Evolutionary conservation across 257 asterid species (phyloP), one percentile per base, ranked within the genome.

Genomic region (Nicotiana obtusifolia): DNA sequence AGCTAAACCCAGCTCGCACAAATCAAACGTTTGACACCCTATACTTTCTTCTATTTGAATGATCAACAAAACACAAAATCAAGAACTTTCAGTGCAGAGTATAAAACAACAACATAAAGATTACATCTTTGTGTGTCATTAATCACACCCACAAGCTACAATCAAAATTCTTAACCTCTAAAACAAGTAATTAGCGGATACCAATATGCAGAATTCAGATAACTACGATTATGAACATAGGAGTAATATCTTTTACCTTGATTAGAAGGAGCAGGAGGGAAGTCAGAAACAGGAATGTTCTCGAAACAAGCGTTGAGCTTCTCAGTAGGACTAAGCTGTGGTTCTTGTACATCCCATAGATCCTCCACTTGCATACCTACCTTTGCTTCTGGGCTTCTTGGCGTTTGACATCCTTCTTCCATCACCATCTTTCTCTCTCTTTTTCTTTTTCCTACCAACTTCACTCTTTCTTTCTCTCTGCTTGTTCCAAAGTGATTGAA

Each of bases 231-330:
- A n/a, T n/a, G n/a, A n/a, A n/a, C n/a, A n/a, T n/a, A n/a, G n/a
- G n/a, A n/a, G n/a, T n/a, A n/a, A n/a, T n/a, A n/a, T n/a, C n/a
- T n/a, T n/a, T 20, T 24, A 91, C 99, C 97, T 86, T 94, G 93
- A 61, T 92, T 84, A 8, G 95, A 82, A 77, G 97, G 95, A 84
- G 98, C 93, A 84, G 84, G 90, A 30, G 99, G 99, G 11, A 96
- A 96, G 82, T 93, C 91, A 84, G 99, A 96, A 19, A 96, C 99
- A 28, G 98, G 98, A 85, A 96, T 92, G 81, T 93, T 93, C 86
- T 96, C 99, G 80, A 96, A 96, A 76, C 99, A 96, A 61, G 98
- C 98, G 85, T 96, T 94, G 37, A 96, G 97, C 88, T 96, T 96
- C 88, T 96, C 99, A 65, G 97, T 96, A 8, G 99, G 99, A 84